Evolutionary conservation across 352 stramenopile species (phyloP), one percentile per base, ranked within the genome.

Genomic region (Phytopythium montanum): DNA sequence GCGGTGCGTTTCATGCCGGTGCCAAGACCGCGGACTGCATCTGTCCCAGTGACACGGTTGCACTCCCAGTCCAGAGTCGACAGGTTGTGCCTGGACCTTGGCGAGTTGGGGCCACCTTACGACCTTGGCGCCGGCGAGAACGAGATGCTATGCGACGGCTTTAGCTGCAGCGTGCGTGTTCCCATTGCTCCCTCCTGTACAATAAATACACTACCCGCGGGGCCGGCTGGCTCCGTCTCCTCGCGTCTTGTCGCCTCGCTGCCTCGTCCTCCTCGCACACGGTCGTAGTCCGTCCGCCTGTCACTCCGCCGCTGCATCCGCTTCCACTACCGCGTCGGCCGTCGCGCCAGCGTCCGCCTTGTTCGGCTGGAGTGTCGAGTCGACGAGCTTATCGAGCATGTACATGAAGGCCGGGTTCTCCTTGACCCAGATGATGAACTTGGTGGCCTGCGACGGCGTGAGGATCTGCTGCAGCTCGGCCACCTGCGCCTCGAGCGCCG

Each of bases 401-500:
- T 92, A 92, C 82, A 92, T 92, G 61, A 92, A 90, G 26, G 82
- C 82, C 54, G 80, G 82, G 46, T 92, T 92, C 46, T 92, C 79
- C 57, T 92, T 92, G 14, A 92, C 82, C 82, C 82, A 92, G 54
- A 92, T 87, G 72, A 92, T 92, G 69, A 92, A 92, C 63, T 87
- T 89, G 62, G 82, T 89, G 34, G 80, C 77, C 59, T 92, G 82
- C 54, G 81, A 86, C 10, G 82, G 79, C 23, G 80, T 92, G 18
- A 92, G 70, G 53, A 92, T 90, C 42, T 82, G 72, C 60, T 92
- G 82, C 13, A 92, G 62, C 56, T 87, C 61, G 33, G 75, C 72
- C 23, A 92, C 80, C 59, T 90, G 77, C 33, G 79, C 66, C 63
- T 90, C 79, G 25, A 92, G 75, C 49, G 80, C 77, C 42, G 75